Evolutionary conservation across 192 early-diverging fungal species (phyloP).

Genomic region (Funneliformis geosporum): DNA sequence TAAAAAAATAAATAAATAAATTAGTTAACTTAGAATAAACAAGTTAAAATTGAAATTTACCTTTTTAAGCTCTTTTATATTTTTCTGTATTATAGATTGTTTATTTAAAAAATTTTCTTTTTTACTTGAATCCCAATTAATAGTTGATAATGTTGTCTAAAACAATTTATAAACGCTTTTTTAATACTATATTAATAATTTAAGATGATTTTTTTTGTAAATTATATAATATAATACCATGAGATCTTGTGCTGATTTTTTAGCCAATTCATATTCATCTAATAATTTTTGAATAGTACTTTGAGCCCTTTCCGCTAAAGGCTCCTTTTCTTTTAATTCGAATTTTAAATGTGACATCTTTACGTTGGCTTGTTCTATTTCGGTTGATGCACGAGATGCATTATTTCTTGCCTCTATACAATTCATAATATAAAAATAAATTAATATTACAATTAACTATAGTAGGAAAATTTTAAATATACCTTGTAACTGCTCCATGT

Average conservation of each 20-base stretch:
- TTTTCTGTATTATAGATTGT: conserved; percentile 33
- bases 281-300: conserved; percentile 68
- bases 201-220: conserved; percentile 21
- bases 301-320: conserved; percentile 67
- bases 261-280: conserved; percentile 36
- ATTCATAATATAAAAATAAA: background rate
- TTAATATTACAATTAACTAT: background rate
- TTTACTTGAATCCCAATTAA: conserved; percentile 50
- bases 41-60: conserved; percentile 26
- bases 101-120: conserved; percentile 42
- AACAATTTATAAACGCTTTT: background rate
- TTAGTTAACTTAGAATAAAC: background rate
- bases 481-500: conserved; percentile 93
- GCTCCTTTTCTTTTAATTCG: conserved; percentile 69
- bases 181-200: background rate
- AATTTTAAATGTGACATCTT: conserved; percentile 74
- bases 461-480: background rate
- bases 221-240: conserved; percentile 29
- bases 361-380: conserved; percentile 78
- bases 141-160: background rate
- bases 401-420: conserved; percentile 64
- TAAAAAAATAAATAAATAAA: conserved; percentile 38
- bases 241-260: conserved; percentile 34
- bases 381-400: conserved; percentile 62
- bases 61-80: conserved; percentile 42